Conservation (phyloP, 768 basidiomycete genomes). For the Zangia roseola region DNA sequence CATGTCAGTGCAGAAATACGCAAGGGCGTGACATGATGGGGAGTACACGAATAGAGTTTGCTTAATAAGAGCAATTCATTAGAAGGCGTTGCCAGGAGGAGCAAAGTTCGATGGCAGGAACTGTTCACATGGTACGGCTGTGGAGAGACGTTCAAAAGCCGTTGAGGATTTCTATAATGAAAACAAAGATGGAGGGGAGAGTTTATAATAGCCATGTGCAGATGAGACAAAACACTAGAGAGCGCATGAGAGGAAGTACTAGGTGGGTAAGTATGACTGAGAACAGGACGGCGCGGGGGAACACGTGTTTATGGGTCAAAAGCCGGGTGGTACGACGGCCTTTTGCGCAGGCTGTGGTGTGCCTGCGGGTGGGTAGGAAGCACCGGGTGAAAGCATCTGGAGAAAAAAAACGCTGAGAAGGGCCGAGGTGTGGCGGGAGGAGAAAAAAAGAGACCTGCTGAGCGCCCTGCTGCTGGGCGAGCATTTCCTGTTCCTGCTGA, state of each 20-base stretch:
- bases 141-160: constrained; percentile 28
- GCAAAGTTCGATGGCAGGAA: constrained; percentile 11
- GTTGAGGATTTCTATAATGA: constrained; percentile 14
- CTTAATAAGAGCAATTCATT: constrained; percentile 18
- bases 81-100: constrained; percentile 30
- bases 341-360: constrained; percentile 37
- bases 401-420: constrained; percentile 7
- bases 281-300: neutral
- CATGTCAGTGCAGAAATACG: constrained; percentile 18
- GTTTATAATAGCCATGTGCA: constrained; percentile 30
- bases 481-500: constrained; percentile 90
- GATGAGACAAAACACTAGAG: constrained; percentile 32
- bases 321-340: constrained; percentile 82
- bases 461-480: constrained; percentile 89
- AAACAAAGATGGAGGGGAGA: constrained; percentile 18
- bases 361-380: constrained; percentile 55
- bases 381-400: constrained; percentile 71
- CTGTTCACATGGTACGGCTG: constrained; percentile 21
- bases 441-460: constrained; percentile 64
- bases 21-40: constrained; percentile 15
- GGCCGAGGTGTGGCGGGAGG: neutral
- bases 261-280: too few species aligned
- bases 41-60: constrained; percentile 25
- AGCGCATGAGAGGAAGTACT: constrained; percentile 9
- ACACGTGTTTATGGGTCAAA: constrained; percentile 46